These are phyloP conservation scores for Cutaneotrichosporon arboriforme DNA, from an alignment of 1,284 basidiomycete genomes.

Conservation along the genomic window DNA sequence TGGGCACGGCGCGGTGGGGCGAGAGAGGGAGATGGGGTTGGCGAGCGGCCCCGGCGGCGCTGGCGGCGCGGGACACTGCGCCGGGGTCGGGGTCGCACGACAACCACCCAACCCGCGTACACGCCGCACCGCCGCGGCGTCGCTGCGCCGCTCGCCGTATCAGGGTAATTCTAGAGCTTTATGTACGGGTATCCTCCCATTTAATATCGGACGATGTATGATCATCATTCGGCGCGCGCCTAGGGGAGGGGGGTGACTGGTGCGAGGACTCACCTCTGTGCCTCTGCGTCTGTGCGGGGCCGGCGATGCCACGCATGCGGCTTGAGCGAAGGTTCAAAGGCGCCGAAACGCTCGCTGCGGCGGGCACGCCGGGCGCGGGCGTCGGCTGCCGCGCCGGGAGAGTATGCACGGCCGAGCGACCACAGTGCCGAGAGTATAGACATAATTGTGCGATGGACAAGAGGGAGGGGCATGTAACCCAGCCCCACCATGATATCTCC, in stretches of 20 bases:
- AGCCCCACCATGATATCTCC: too few relatives aligned
- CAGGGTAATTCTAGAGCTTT: background rate
- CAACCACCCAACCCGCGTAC: too few relatives aligned
- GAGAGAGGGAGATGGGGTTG: background rate
- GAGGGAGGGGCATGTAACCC: too few relatives aligned
- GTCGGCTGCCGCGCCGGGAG: conserved; percentile 28
- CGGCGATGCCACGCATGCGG: conserved; percentile 30
- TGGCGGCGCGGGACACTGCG: too few relatives aligned
- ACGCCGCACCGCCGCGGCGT: conserved; percentile 5
- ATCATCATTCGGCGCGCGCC: background rate
- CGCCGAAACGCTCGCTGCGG: conserved; percentile 32
- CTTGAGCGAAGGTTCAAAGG: conserved; percentile 39
- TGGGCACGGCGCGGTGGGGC: background rate
- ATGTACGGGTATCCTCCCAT: background rate
- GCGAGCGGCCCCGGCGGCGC: background rate
- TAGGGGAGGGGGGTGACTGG: conserved; percentile 6
- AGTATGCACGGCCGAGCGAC: conserved; percentile 29
- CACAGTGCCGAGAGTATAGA: conserved; percentile 19
- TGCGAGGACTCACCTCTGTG: conserved; percentile 44
- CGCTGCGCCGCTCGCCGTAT: too few relatives aligned
- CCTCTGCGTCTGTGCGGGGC: conserved; percentile 40
- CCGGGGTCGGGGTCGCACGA: too few relatives aligned
- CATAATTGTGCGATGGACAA: background rate
- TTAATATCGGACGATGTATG: too few relatives aligned
- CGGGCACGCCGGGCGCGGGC: conserved; percentile 11